A percentile compares a stretch with the other conserved stretches of the same genome.
phyloP scores from a whole-genome alignment of 371 early-diverging fungal species.

The Mortierella sp. region DNA sequence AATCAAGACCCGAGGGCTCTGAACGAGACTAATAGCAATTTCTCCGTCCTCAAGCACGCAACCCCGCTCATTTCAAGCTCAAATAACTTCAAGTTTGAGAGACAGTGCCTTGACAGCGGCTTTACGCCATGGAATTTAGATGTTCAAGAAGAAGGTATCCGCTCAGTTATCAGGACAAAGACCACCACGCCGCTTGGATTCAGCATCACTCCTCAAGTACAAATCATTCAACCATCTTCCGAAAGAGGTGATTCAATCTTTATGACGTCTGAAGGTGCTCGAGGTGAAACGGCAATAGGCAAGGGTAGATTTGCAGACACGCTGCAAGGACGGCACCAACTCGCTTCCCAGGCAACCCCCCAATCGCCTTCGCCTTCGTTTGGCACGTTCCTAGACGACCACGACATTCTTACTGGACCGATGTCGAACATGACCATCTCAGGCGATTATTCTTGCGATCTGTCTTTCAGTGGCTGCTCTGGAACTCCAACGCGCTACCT shows the following conservation, averaged over 20 bases:
- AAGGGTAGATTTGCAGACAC: too few relatives aligned
- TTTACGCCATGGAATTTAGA: constrained; percentile 9
- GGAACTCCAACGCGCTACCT: constrained; percentile 27
- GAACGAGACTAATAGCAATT: background rate
- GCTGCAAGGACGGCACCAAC: too few relatives aligned
- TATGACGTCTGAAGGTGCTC: too few relatives aligned
- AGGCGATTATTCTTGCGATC: background rate
- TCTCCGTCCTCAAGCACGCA: background rate
- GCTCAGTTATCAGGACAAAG: background rate
- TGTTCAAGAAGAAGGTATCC: background rate
- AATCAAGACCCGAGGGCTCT: background rate
- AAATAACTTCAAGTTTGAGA: background rate
- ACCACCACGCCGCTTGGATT: too few relatives aligned
- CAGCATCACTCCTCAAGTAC: too few relatives aligned
- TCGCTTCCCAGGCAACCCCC: background rate
- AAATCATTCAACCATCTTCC: too few relatives aligned
- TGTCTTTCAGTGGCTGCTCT: background rate
- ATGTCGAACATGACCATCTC: background rate
- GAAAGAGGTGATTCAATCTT: too few relatives aligned
- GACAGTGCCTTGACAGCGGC: constrained; percentile 7
- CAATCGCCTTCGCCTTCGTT: background rate
- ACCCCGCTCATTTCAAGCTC: background rate
- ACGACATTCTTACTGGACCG: background rate
- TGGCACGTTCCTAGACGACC: background rate
- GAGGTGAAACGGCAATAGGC: too few relatives aligned